Evolutionary conservation across 345 rosid species (phyloP).

Genomic region (Euphorbia tirucalli): DNA sequence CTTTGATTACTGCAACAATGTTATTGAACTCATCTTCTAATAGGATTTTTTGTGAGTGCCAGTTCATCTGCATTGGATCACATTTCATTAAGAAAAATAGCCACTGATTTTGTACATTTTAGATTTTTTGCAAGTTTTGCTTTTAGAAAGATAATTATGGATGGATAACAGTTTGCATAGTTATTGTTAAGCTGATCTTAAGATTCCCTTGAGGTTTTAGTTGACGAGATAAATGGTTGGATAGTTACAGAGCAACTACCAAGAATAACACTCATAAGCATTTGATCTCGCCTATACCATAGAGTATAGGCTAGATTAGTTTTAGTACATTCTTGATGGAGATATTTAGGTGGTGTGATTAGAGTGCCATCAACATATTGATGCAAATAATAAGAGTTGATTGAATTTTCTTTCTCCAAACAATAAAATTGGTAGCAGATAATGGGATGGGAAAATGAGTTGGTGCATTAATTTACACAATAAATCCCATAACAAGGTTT

Average conservation of each 20-base stretch:
- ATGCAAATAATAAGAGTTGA: not conserved
- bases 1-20: not conserved
- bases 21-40: not conserved
- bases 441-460: not conserved
- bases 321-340: not conserved
- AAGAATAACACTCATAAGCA: not conserved
- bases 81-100: not conserved
- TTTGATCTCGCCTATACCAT: no score
- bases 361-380: not conserved
- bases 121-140: not conserved
- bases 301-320: no score
- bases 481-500: no score
- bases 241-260: not conserved
- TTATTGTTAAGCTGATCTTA: not conserved
- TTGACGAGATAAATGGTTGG: no score
- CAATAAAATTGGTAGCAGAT: not conserved
- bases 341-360: not conserved
- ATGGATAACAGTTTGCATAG: not conserved
- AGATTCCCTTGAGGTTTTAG: no score
- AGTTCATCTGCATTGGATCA: not conserved
- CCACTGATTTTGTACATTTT: not conserved
- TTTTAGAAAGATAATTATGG: not conserved
- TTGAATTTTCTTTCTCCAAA: not conserved
- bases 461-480: conserved; percentile 1
- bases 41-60: not conserved